Base-by-base conservation (phyloP, 2,329 filamentous ascomycete genomes). In the Aspergillus thermomutatus region DNA sequence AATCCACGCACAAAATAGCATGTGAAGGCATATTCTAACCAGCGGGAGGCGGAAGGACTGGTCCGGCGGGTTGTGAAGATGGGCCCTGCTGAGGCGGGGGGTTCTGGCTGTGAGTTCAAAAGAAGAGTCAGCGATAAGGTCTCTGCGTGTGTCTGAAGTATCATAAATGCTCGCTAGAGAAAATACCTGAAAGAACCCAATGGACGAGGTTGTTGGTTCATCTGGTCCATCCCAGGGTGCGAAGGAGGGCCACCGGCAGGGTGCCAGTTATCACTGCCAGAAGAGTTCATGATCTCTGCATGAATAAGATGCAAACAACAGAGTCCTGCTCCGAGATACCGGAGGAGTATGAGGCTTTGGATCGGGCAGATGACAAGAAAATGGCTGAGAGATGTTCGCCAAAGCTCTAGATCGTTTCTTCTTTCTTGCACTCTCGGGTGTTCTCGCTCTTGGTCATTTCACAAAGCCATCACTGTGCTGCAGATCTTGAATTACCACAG, bases 111-210 rank as follows among this genome's bases (percentile, higher is more conserved):
- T 47, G 58, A 50, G 37, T 45, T 52, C 49, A 53, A 52, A 34
- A 41, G 49, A 46, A 50, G 27, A 37, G 53, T 61, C 49, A 66
- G 54, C 31, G 48, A 58, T 55, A 48, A 49, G 28, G 10, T 27
- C 26, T 27, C 25, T 9, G 17, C 3, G 21, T 21, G 7, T 8
- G 14, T 11, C 9, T 10, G 25, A n/a, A n/a, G n/a, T n/a, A n/a
- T n/a, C 6, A n/a, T 19, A 34, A 6, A 41, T 19, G 9, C 9
- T 14, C 17, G 41, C 6, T 23, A 4, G 21, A 21, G 34, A 23
- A 66, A 72, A 61, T 75, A 79, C 77, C 74, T 72, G 67, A 77
- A 79, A 27, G 74, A 73, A 46, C 74, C 75, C 63, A 78, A 67
- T 46, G 75, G 72, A 60, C 77, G 72, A 60, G 73, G 69, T 60